Base-by-base conservation (phyloP, 768 basidiomycete genomes). In the Boletus coccyginus region DNA sequence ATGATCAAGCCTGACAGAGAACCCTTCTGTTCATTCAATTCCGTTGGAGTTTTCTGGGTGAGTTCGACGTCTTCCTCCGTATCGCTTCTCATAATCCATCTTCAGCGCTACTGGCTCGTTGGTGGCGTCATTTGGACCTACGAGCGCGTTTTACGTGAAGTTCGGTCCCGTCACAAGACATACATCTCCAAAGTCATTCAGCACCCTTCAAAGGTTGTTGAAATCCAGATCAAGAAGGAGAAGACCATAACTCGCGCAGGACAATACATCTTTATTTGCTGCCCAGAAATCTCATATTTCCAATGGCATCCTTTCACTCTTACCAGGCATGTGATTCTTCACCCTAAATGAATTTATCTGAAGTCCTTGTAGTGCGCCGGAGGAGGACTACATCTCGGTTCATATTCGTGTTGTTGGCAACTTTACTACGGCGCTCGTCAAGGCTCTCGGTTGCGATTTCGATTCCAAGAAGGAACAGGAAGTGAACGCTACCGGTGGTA, bases 221-320 rank as follows among this genome's bases (percentile, higher is more conserved):
- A 98, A 74, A 76, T 98, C 31, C 96, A 97, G 73, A 95, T 98
- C 81, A 97, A 95, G 80, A 97, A 97, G 74, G 95, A 97, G 67
- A 90, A 88, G 75, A 92, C 85, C 0, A 86, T 77, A 2, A 85
- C 83, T 31, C 81, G 87, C 12, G 92, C 94, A 1, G 94, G 94
- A 19, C 92, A 96, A 70, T 98, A 97, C 73, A 91, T 98, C 70
- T 94, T 96, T 78, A 72, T 97, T 47, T 87, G 78, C 61, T 94
- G 92, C 75, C 95, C 94, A 10, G 90, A 93, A 72, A 78, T 98
- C 45, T 92, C 89, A 19, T 96, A 93, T 76, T 95, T 89, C 80
- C 93, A 97, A 70, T 98, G 94, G 90, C 95, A 98, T 67, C 94
- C 94, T 10, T 97, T 97, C 80, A 96, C 94, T 16, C 82, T 97